phyloP scores from a whole-genome alignment of 2,329 filamentous ascomycete species.

The Elsinoe ampelina region DNA sequence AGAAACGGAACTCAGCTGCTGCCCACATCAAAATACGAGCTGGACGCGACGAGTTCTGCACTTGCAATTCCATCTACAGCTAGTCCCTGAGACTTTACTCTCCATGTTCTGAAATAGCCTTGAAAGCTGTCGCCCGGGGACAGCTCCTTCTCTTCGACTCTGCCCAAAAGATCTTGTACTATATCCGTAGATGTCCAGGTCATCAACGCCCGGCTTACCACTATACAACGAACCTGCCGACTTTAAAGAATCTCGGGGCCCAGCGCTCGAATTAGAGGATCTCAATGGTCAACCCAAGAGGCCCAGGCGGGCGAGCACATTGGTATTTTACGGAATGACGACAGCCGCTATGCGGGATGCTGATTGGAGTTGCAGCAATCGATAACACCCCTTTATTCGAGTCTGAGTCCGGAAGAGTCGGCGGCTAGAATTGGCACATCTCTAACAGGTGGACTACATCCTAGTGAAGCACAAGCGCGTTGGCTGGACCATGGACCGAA shows the following conservation, averaged over 20 bases:
- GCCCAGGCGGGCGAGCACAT: slow-evolving; percentile 3
- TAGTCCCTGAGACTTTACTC: background rate
- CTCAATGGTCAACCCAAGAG: slow-evolving; percentile 12
- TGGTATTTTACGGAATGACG: background rate
- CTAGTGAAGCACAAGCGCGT: slow-evolving; percentile 69
- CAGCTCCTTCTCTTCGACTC: background rate
- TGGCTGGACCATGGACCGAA: slow-evolving; percentile 78
- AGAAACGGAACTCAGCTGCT: background rate
- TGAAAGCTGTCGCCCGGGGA: slow-evolving; percentile 1
- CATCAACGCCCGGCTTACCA: slow-evolving; percentile 49
- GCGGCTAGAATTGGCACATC: slow-evolving; percentile 72
- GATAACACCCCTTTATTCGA: slow-evolving; percentile 45
- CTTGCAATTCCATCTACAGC: background rate
- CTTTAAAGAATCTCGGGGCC: slow-evolving; percentile 21
- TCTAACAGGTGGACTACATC: slow-evolving; percentile 69
- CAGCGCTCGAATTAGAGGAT: slow-evolving; percentile 1
- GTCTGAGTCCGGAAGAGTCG: slow-evolving; percentile 68
- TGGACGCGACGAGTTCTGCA: background rate
- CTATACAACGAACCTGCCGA: slow-evolving; percentile 39
- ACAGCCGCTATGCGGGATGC: background rate
- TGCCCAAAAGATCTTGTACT: background rate
- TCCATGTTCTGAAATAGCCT: slow-evolving; percentile 8
- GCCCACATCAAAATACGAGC: too few relatives aligned
- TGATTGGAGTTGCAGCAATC: slow-evolving; percentile 24
- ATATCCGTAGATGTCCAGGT: slow-evolving; percentile 47